Conservation (phyloP, 2,329 filamentous ascomycete genomes). For the Dothideomycetes sp. region DNA sequence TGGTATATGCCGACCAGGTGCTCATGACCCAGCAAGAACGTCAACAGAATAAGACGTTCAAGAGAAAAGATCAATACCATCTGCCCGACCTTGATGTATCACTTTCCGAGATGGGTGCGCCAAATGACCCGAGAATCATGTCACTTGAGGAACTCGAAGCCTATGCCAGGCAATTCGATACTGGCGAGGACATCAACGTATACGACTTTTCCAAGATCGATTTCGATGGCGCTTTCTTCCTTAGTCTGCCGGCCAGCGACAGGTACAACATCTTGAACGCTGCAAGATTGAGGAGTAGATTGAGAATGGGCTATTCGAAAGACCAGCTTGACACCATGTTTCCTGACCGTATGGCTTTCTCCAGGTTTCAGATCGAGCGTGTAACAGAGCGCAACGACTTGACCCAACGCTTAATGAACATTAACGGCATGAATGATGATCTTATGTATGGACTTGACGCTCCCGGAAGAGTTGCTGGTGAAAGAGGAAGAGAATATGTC, state of each 20-base stretch:
- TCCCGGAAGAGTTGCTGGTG: constrained; percentile 64
- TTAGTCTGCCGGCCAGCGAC: constrained; percentile 78
- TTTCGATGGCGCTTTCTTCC: constrained; percentile 92
- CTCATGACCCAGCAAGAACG: constrained; percentile 72
- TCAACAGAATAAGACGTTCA: constrained; percentile 65
- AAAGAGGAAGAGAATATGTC: constrained; percentile 88
- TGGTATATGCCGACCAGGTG: constrained; percentile 87
- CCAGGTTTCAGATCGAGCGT: constrained; percentile 88
- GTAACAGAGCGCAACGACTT: constrained; percentile 88
- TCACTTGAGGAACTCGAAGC: constrained; percentile 87
- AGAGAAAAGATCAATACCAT: constrained; percentile 91
- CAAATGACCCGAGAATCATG: constrained; percentile 94
- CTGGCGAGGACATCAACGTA: constrained; percentile 72
- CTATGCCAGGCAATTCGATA: constrained; percentile 86
- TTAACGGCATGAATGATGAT: constrained; percentile 82
- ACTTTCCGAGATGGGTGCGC: constrained; percentile 76
- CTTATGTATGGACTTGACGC: constrained; percentile 54
- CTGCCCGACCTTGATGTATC: constrained; percentile 73
- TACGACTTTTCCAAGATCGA: constrained; percentile 99
- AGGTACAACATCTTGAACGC: constrained; percentile 97
- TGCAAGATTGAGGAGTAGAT: constrained; percentile 72
- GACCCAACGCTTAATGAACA: constrained; percentile 87
- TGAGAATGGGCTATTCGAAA: constrained; percentile 94
- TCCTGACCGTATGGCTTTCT: constrained; percentile 94
- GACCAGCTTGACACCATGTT: constrained; percentile 97